These are phyloP conservation scores for Coprinopsis marcescibilis DNA, from an alignment of 768 basidiomycete genomes.

Conservation along the genomic window DNA sequence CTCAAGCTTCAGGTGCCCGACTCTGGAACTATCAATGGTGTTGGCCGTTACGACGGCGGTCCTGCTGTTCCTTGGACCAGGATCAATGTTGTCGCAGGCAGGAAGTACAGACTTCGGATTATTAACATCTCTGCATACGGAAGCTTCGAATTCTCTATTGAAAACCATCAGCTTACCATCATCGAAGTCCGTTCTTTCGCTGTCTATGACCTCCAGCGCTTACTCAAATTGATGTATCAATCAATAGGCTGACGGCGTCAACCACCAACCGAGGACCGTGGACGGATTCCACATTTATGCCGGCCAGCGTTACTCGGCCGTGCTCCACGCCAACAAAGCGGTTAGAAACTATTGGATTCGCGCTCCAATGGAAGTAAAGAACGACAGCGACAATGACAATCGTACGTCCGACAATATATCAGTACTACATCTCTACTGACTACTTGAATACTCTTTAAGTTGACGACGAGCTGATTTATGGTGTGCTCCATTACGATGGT, in stretches of 20 bases:
- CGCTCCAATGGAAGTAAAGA: conserved; percentile 15
- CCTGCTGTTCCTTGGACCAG: conserved; percentile 33
- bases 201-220: not conserved
- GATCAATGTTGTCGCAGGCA: conserved; percentile 34
- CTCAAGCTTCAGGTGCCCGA: conserved; percentile 19
- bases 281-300: conserved; percentile 30
- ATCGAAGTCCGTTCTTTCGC: conserved; percentile 15
- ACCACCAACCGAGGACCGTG: conserved; percentile 21
- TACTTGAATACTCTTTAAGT: too few species aligned
- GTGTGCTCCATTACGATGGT: conserved; percentile 27
- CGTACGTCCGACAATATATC: not conserved
- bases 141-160: conserved; percentile 33
- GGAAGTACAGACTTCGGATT: conserved; percentile 50
- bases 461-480: too few species aligned
- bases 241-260: conserved; percentile 27
- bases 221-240: conserved; percentile 21
- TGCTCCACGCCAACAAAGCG: conserved; percentile 30
- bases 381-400: conserved; percentile 11
- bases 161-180: conserved; percentile 20
- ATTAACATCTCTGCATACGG: conserved; percentile 44
- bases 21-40: conserved; percentile 42
- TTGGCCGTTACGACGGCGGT: conserved; percentile 36
- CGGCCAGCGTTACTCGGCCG: conserved; percentile 38
- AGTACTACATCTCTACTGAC: too few species aligned
- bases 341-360: conserved; percentile 34